Evolutionary conservation across 1,284 basidiomycete genomes (phyloP), one percentile per base, ranked within the genome.

Genomic region (Ganoderma multipileum): DNA sequence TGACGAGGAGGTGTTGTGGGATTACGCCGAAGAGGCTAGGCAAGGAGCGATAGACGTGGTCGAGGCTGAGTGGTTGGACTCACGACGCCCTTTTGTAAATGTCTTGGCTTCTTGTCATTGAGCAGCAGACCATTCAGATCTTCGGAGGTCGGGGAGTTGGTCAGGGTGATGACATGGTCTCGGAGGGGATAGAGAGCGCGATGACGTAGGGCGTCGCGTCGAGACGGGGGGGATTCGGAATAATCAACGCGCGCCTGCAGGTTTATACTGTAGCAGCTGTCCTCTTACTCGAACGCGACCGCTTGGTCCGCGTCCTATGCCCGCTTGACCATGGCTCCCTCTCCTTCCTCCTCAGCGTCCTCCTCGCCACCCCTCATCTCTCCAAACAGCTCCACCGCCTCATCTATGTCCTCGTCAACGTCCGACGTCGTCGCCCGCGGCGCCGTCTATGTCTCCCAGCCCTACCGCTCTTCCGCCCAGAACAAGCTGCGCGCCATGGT

Each of bases 401-500:
- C 55, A 2, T 58, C 55, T 14, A 39, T 33, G 52, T 30, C 52
- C 28, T 23, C 26, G 5, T 23, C 63, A 23, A 14, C 23, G 6
- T 60, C 61, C 36, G 36, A 68, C 16, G 67, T 65, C 54, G 88
- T 89, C 1, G 81, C 85, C 2, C 85, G 87, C 55, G 91, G 91
- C 52, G 91, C 90, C 0, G 80, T 94, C 60, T 91, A 92, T 74
- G 87, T 95, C 61, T 92, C 92, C 11, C 91, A 89, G 73, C 89
- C 92, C 5, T 92, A 89, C 77, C 88, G 89, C 28, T 89, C 91
- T 61, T 86, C 83, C 72, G 80, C 83, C 20, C 86, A 87, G 33
- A 92, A 90, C 81, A 92, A 89, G 76, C 81, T 93, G 12, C 86
- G 90, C 33, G 92, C 94, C 0, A 82, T 95, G 71, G 85, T 97